Conservation (phyloP, 805 yeast species). For the Soucietia sequanensis region DNA sequence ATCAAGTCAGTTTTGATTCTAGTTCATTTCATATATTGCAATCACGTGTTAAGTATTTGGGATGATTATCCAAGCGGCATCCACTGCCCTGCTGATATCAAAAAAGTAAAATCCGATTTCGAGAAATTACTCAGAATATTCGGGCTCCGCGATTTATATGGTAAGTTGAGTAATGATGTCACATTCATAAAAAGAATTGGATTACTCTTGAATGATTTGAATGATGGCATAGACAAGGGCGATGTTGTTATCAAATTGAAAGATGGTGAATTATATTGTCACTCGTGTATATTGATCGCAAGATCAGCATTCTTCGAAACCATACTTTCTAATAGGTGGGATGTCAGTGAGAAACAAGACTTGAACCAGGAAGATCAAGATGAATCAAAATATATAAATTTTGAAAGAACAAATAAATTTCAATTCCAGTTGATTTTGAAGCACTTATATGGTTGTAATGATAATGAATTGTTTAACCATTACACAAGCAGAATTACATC, state of each 20-base stretch:
- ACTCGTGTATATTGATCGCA: constrained; percentile 51
- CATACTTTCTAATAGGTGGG: constrained; percentile 57
- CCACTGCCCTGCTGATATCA: constrained; percentile 27
- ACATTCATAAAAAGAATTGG: constrained; percentile 15
- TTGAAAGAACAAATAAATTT: constrained; percentile 39
- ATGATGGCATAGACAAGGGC: constrained; percentile 17
- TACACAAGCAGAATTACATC: constrained; percentile 15
- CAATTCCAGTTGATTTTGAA: constrained; percentile 51
- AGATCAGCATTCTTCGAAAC: constrained; percentile 67
- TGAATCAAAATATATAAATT: constrained; percentile 29
- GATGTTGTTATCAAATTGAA: constrained; percentile 49
- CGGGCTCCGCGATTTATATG: constrained; percentile 22
- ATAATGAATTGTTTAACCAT: constrained; percentile 37
- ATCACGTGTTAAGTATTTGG: constrained; percentile 47
- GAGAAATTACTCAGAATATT: constrained; percentile 21
- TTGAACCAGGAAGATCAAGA: constrained; percentile 2
- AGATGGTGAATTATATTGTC: constrained; percentile 47
- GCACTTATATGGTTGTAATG: constrained; percentile 57
- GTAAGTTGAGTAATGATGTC: constrained; percentile 19
- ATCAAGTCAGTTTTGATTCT: constrained; percentile 40
- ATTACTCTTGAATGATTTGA: constrained; percentile 7
- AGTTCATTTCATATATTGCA: constrained; percentile 51
- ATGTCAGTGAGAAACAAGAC: constrained; percentile 3
- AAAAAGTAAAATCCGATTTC: constrained; percentile 26
- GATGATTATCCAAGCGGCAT: constrained; percentile 25